Evolutionary conservation across 495 filamentous ascomycete species (phyloP), one percentile per base, ranked within the genome.

Genomic region (Schizothecium vesticola): DNA sequence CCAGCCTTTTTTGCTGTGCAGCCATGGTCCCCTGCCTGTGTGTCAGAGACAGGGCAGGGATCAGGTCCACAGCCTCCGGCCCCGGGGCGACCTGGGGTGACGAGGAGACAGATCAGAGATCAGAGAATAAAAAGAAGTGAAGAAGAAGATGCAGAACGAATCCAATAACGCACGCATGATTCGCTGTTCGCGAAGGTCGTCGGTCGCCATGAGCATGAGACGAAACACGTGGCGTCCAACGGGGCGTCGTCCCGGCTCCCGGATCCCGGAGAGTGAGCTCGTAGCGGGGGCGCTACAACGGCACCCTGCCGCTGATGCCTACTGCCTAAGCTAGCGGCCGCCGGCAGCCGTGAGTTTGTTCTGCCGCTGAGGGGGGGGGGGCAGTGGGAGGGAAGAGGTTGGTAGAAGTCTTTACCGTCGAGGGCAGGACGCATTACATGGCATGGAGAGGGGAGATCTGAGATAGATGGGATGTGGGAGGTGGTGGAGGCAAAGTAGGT

Each of bases 211-310:
- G 61, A 64, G 33, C 36, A 26, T 31, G 61, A 64, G 33, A 68
- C 66, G 66, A 65, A 68, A 65, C 60, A 68, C 66, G 66, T 68
- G 66, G 66, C 66, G 66, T 64, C 66, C 66, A 68, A 68, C 66
- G 66, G 63, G 60, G 56, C 66, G 26, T 64, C 29, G 23, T 64
- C 31, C 62, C 62, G 62, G 62, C 29, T 36, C 36, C 61, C 61
- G 61, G 29, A 22, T 63, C 43, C 43, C 43, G 43, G 43, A 51
- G 43, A 8, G 8, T 28, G 26, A 28, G 8, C 4, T 10, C 9
- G 10, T 33, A 13, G 43, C 6, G 43, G 43, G 43, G 43, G 43
- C 43, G 43, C 43, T 51, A 51, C 43, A 19, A 51, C 43, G 19
- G 43, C 43, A n/a, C 43, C 16, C 43, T 19, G 43, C 43, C 43